These are phyloP conservation scores for Colletotrichum graminicola DNA, from an alignment of 2,329 filamentous ascomycete species.

Conservation along the genomic window DNA sequence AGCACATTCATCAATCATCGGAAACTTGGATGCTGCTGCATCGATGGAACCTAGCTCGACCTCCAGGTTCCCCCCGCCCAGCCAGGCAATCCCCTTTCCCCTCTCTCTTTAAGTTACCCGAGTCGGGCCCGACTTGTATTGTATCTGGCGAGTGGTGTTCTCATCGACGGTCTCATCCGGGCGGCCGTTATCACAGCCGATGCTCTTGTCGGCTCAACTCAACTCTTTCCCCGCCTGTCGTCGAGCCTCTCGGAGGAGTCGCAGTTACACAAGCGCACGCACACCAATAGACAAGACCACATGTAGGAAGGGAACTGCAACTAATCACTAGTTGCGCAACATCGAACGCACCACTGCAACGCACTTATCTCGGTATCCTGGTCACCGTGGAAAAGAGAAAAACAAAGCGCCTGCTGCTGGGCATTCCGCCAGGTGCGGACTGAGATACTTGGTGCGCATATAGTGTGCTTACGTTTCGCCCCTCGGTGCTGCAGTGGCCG, in stretches of 20 bases:
- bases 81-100: background rate
- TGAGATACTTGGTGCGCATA: background rate
- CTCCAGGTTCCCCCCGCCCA: background rate
- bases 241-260: slow-evolving; percentile 4
- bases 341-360: slow-evolving; percentile 24
- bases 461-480: slow-evolving; percentile 7
- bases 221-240: slow-evolving; percentile 6
- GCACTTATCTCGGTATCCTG: slow-evolving; percentile 5
- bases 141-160: background rate
- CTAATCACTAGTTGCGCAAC: slow-evolving; percentile 27
- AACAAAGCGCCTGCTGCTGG: background rate
- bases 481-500: slow-evolving; percentile 13
- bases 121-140: background rate
- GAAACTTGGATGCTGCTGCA: slow-evolving; percentile 22
- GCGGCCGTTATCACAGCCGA: slow-evolving; percentile 7
- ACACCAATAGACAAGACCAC: slow-evolving; percentile 1
- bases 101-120: background rate
- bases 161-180: background rate
- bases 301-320: slow-evolving; percentile 3
- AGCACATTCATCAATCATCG: slow-evolving; percentile 27
- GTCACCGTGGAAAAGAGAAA: background rate
- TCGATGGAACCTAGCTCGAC: slow-evolving; percentile 16
- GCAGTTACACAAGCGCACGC: slow-evolving; percentile 4
- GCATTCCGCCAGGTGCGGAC: slow-evolving; percentile 6
- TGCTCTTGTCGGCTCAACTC: background rate